Conservation (phyloP, 441 rosid genomes). For the Biscutella laevigata region DNA sequence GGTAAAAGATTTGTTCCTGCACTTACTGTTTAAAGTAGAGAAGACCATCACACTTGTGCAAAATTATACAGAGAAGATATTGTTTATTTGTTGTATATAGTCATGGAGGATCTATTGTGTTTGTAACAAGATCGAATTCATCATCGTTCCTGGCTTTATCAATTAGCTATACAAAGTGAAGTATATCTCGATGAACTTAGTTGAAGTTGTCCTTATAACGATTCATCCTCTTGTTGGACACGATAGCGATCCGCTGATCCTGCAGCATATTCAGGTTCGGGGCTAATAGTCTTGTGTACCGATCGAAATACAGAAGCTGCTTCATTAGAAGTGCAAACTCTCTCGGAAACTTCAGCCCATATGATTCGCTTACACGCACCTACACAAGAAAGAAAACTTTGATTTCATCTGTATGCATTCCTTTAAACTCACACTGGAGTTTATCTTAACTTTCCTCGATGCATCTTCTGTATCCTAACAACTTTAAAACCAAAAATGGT, state of each 20-base stretch:
- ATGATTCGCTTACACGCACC: constrained; percentile 83
- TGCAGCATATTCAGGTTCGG: constrained; percentile 94
- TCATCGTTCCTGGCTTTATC: constrained; percentile 16
- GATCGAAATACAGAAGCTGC: constrained; percentile 90
- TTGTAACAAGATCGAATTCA: constrained; percentile 23
- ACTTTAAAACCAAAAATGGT: background rate
- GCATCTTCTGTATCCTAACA: background rate
- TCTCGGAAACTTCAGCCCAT: constrained; percentile 84
- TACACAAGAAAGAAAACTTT: constrained; percentile 24
- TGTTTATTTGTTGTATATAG: constrained; percentile 12
- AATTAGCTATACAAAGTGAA: constrained; percentile 5
- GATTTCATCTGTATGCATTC: background rate
- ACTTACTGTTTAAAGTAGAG: constrained; percentile 17
- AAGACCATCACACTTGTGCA: constrained; percentile 17
- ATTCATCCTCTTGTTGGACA: constrained; percentile 48
- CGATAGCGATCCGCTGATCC: constrained; percentile 81
- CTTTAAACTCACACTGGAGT: background rate
- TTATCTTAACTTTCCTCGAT: background rate
- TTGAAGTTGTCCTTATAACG: constrained; percentile 36
- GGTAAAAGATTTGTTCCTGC: constrained; percentile 15
- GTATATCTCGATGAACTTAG: constrained; percentile 17
- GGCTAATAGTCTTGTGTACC: constrained; percentile 85
- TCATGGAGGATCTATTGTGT: constrained; percentile 8
- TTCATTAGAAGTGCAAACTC: constrained; percentile 95
- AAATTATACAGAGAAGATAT: constrained; percentile 3